Base-by-base conservation (phyloP, 352 stramenopile species). In the Pythium rhizo-oryzae region DNA sequence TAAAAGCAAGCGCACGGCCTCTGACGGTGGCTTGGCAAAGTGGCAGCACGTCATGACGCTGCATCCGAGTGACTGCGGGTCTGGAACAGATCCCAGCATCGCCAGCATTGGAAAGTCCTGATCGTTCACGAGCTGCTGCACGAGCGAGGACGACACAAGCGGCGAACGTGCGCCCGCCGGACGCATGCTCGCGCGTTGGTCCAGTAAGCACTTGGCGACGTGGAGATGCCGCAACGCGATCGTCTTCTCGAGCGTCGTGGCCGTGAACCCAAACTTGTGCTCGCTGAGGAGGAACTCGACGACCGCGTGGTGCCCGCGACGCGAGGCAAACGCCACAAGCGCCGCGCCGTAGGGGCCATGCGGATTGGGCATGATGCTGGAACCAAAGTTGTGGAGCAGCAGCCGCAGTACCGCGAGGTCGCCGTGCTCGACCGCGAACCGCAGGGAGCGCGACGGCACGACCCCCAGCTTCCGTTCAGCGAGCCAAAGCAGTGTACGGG, bases 1-100 rank as follows among this genome's bases (percentile, higher is more conserved):
- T 0, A 70, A 8, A 6, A 61, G 28, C 0, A 58, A 11, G 2
- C 55, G 55, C 2, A 70, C 28, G 2, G 46, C 49, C 18, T 64
- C 35, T 1, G 39, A 6, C 4, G 54, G 55, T 7, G 46, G 39
- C 6, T n/a, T 30, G 16, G 23, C 44, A 33, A 55, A 59, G n/a
- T 70, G 49, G 33, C 33, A 59, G 37, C 54, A 65, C 33, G 46
- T 39, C 11, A 70, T 24, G 19, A 70, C 63, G 3, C 54, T 53
- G 24, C 63, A 70, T 12, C 44, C 55, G 8, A 65, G 47, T 19
- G 30, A n/a, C 47, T 23, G 2, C 11, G 54, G 16, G 3, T 56
- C 18, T 0, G 25, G 3, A 1, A 44, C 54, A 18, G 44, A 59
- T 54, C 46, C 49, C 18, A 70, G 30, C 54, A 65, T 62, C 37